phyloP scores from a whole-genome alignment of 2,329 filamentous ascomycete genomes.

The Microthyrium microscopicum region DNA sequence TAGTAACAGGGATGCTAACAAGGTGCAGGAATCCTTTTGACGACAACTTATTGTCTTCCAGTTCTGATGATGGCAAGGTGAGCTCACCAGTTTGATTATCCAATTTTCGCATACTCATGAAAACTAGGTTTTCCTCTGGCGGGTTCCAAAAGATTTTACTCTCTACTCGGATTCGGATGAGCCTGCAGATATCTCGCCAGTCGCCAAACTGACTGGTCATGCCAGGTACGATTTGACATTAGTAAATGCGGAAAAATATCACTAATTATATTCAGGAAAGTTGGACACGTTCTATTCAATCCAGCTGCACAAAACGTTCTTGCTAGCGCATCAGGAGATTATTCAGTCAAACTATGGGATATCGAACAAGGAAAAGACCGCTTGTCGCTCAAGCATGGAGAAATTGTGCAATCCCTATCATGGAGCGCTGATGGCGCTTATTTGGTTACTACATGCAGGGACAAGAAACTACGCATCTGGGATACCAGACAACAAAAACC shows the following conservation, averaged over 20 bases:
- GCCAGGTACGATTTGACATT: conserved; percentile 43
- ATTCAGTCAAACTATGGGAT: conserved; percentile 93
- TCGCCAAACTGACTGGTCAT: conserved; percentile 72
- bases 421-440: conserved; percentile 84
- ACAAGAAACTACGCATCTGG: conserved; percentile 98
- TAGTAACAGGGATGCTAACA: conserved; percentile 12
- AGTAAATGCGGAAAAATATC: neutral
- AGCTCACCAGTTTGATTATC: conserved; percentile 29
- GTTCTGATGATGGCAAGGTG: conserved; percentile 84
- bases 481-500: conserved; percentile 87
- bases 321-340: conserved; percentile 87
- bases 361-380: conserved; percentile 59
- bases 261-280: conserved; percentile 48
- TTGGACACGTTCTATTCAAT: conserved; percentile 96
- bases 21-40: conserved; percentile 75
- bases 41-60: conserved; percentile 79
- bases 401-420: conserved; percentile 87
- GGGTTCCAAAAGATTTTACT: conserved; percentile 77
- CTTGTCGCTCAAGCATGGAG: conserved; percentile 65
- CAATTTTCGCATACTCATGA: conserved; percentile 9
- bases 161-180: conserved; percentile 73
- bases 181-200: conserved; percentile 61
- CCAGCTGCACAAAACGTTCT: conserved; percentile 90
- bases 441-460: conserved; percentile 81
- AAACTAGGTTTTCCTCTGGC: conserved; percentile 68